Conservation (phyloP, 108 stramenopile genomes). For the Cyclotella sp. region DNA sequence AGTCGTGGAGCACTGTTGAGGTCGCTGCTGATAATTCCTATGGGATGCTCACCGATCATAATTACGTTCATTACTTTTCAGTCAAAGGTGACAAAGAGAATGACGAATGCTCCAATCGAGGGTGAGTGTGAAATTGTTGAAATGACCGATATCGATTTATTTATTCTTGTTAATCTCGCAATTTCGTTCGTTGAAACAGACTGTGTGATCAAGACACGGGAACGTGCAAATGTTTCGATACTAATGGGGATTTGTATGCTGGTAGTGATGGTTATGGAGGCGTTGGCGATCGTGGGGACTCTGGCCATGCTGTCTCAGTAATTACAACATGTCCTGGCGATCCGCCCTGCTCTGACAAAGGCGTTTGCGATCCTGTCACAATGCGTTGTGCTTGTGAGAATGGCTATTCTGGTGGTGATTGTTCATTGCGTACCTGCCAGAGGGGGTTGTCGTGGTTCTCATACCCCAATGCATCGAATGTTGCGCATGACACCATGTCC, state of each 20-base stretch:
- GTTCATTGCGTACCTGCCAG: conserved; percentile 52
- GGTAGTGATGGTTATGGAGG: conserved; percentile 70
- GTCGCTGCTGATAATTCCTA: conserved; percentile 36
- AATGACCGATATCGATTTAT: not conserved
- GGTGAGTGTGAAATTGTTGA: conserved; percentile 14
- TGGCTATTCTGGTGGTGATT: conserved; percentile 78
- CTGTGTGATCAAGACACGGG: conserved; percentile 58
- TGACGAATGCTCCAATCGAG: conserved; percentile 70
- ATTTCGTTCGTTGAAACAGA: not conserved
- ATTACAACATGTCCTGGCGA: conserved; percentile 45
- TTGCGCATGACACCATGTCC: conserved; percentile 55
- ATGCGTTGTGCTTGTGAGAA: conserved; percentile 70
- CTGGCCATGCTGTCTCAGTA: conserved; percentile 46
- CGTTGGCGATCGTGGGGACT: conserved; percentile 66
- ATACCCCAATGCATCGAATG: conserved; percentile 49
- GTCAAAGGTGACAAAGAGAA: conserved; percentile 70
- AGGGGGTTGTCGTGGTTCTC: conserved; percentile 59
- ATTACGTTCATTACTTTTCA: conserved; percentile 21
- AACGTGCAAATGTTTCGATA: conserved; percentile 57
- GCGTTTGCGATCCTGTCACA: conserved; percentile 55
- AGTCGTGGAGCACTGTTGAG: conserved; percentile 39
- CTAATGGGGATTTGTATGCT: conserved; percentile 58
- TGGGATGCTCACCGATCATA: conserved; percentile 51
- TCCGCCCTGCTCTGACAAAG: conserved; percentile 58
- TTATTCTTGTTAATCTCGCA: not conserved